Conservation (phyloP, 1,139 yeast genomes). For the Geotrichum citri-aurantii region DNA sequence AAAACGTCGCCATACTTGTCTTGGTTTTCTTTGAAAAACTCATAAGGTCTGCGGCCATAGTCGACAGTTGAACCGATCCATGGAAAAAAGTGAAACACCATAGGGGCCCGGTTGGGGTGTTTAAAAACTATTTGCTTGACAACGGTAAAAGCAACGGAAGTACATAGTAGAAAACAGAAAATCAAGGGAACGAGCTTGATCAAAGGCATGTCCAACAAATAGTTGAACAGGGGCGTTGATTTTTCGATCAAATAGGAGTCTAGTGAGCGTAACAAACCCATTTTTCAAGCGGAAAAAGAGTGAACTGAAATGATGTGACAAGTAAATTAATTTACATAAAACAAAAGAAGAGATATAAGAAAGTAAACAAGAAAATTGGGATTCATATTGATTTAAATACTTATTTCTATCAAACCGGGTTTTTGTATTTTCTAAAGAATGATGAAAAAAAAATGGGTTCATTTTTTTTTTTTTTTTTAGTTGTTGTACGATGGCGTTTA, state of each 20-base stretch:
- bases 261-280: slow-evolving; percentile 18
- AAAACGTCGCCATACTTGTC: slow-evolving; percentile 85
- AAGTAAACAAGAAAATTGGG: background rate
- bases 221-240: slow-evolving; percentile 3
- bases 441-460: slow-evolving; percentile 1
- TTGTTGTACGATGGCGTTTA: background rate
- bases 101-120: slow-evolving; percentile 58
- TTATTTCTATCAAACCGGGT: background rate
- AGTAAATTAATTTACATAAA: no score
- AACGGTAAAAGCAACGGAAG: slow-evolving; percentile 50
- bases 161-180: slow-evolving; percentile 28
- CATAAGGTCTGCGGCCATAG: slow-evolving; percentile 91
- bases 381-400: background rate
- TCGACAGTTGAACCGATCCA: slow-evolving; percentile 89
- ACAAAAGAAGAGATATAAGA: background rate
- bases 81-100: slow-evolving; percentile 90
- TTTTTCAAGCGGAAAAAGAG: background rate
- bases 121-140: slow-evolving; percentile 66
- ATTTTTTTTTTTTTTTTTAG: background rate
- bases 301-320: background rate
- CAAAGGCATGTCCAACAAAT: slow-evolving; percentile 24
- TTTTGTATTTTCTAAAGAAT: background rate
- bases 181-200: slow-evolving; percentile 28
- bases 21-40: slow-evolving; percentile 73
- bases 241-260: slow-evolving; percentile 31